These are phyloP conservation scores for Metschnikowia colocasiae DNA, from an alignment of 805 yeast species.

Conservation along the genomic window DNA sequence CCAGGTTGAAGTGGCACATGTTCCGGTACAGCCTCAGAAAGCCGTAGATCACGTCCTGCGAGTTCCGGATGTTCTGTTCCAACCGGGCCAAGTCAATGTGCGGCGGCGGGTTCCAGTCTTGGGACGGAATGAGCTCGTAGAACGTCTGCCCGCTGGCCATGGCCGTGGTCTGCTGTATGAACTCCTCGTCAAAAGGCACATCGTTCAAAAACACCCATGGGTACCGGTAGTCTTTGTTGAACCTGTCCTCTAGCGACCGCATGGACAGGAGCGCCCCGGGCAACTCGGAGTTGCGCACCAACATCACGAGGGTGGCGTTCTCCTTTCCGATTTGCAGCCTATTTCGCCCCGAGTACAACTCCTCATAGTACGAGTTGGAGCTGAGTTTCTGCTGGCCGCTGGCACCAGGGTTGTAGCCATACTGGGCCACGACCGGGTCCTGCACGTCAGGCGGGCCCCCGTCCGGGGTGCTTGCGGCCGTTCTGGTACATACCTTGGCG, in stretches of 20 bases:
- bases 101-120: conserved; percentile 40
- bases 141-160: conserved; percentile 43
- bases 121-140: conserved; percentile 38
- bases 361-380: conserved; percentile 16
- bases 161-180: conserved; percentile 39
- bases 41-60: conserved; percentile 42
- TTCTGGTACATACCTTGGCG: background rate
- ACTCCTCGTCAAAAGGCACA: conserved; percentile 39
- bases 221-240: conserved; percentile 36
- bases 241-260: conserved; percentile 42
- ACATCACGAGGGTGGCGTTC: conserved; percentile 85
- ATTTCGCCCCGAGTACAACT: conserved; percentile 25
- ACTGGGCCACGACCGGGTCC: conserved; percentile 2
- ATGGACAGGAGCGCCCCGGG: conserved; percentile 58
- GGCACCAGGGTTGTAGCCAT: conserved; percentile 15
- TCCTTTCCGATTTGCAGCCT: conserved; percentile 48
- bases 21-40: conserved; percentile 49
- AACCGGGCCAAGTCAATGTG: conserved; percentile 31
- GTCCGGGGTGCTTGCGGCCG: too few species aligned
- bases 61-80: conserved; percentile 22
- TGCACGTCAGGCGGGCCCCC: too few species aligned
- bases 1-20: conserved; percentile 76
- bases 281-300: conserved; percentile 78
- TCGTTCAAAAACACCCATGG: conserved; percentile 47
- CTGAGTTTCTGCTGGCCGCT: conserved; percentile 17